phyloP scores from a whole-genome alignment of 345 rosid genomes.

The Barbarea vulgaris region DNA sequence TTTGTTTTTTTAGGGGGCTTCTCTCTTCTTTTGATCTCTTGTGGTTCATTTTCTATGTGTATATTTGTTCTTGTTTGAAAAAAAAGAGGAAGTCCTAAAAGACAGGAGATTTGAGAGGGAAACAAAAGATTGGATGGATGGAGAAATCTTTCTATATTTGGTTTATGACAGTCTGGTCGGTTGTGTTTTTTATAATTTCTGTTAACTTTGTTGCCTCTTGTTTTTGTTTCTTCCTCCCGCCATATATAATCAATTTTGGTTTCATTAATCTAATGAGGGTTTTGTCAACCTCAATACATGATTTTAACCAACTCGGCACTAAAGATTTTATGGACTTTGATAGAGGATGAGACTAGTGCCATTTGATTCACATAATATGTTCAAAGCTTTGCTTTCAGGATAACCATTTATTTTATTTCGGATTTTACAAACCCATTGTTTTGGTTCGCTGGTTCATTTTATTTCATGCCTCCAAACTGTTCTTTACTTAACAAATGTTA shows the following conservation, averaged over 20 bases:
- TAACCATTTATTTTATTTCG: neutral
- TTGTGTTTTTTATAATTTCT: neutral
- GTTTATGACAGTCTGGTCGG: conserved; percentile 26
- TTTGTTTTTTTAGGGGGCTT: neutral
- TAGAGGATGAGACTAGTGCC: neutral
- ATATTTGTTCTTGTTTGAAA: conserved; percentile 25
- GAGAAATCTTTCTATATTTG: conserved; percentile 29
- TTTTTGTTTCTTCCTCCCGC: conserved; percentile 5
- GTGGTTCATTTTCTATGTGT: conserved; percentile 26
- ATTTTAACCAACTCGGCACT: neutral
- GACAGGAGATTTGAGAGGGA: conserved; percentile 39
- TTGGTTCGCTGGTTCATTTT: neutral
- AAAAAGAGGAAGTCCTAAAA: conserved; percentile 37
- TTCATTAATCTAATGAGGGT: neutral
- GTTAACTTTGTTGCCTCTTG: conserved; percentile 3
- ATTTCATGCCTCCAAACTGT: neutral
- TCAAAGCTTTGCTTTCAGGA: neutral
- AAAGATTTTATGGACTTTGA: neutral
- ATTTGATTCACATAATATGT: neutral
- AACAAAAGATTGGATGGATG: conserved; percentile 36
- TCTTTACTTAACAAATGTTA: neutral
- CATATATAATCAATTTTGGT: neutral
- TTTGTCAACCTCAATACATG: neutral
- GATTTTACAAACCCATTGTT: neutral
- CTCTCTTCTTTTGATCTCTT: conserved; percentile 34